Percentiles rank a stretch among this genome's conserved stretches.
Conservation (phyloP, 2,329 filamentous ascomycete genomes). For the Neofusicoccum laricinum region DNA sequence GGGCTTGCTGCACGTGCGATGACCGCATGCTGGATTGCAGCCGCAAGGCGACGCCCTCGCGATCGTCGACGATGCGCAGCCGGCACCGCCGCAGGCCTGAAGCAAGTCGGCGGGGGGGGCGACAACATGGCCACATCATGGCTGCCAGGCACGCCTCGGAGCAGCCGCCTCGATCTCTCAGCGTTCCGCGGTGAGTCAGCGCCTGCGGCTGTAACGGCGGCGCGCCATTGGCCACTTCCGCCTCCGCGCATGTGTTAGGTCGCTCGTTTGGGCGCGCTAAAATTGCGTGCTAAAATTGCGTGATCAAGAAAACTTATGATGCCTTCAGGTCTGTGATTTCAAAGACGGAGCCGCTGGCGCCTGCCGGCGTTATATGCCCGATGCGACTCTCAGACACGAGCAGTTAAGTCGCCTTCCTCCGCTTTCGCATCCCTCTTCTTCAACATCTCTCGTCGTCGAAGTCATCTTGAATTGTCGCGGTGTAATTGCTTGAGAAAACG, state of each 20-base stretch:
- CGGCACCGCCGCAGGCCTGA: neutral
- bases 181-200: neutral
- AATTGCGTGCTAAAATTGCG: conserved; percentile 22
- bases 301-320: conserved; percentile 20
- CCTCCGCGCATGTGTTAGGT: neutral
- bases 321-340: conserved; percentile 20
- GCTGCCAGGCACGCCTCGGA: neutral
- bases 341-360: conserved; percentile 17
- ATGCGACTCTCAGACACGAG: neutral
- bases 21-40: neutral
- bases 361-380: conserved; percentile 16
- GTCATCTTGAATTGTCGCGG: neutral
- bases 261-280: conserved; percentile 6
- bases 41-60: neutral
- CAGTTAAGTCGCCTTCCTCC: conserved; percentile 5
- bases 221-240: neutral
- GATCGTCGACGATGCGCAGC: neutral
- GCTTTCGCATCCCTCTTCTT: conserved; percentile 1
- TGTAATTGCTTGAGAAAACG: neutral
- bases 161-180: conserved; percentile 7
- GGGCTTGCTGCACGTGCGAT: neutral
- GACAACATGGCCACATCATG: neutral
- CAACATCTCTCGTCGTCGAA: conserved; percentile 5
- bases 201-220: neutral
- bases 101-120: neutral